These are phyloP conservation scores for Metschnikowia cubensis DNA, from an alignment of 805 yeast genomes.

Conservation along the genomic window DNA sequence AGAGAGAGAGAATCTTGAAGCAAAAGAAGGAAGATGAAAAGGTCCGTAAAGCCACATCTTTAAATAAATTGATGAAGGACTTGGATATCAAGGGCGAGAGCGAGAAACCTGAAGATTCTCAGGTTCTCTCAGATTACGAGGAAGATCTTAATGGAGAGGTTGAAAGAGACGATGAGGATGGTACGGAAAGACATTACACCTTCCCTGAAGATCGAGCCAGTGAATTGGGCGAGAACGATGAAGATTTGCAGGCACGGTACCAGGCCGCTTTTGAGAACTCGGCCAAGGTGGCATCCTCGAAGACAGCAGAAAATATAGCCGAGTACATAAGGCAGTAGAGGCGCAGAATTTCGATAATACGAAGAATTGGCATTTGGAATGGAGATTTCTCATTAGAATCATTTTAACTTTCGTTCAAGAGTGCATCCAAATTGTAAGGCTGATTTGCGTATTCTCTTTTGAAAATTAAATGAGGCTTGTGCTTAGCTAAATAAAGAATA, in stretches of 20 bases:
- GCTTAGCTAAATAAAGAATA: conserved; percentile 65
- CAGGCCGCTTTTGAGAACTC: conserved; percentile 66
- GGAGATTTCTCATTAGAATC: background rate
- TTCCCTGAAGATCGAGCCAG: conserved; percentile 64
- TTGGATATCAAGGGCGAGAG: conserved; percentile 56
- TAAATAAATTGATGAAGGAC: conserved; percentile 78
- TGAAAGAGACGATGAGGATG: conserved; percentile 43
- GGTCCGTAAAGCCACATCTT: conserved; percentile 63
- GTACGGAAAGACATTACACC: conserved; percentile 57
- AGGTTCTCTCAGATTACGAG: conserved; percentile 49
- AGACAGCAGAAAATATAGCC: conserved; percentile 71
- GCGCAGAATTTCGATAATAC: background rate
- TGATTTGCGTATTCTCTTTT: conserved; percentile 32
- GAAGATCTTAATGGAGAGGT: conserved; percentile 47
- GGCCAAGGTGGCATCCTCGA: conserved; percentile 57
- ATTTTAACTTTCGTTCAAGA: conserved; percentile 4
- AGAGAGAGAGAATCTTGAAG: conserved; percentile 75
- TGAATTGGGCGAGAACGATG: conserved; percentile 49
- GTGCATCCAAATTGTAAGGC: conserved; percentile 30
- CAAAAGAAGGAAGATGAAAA: conserved; percentile 75
- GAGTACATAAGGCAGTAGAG: conserved; percentile 44
- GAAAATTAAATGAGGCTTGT: conserved; percentile 72
- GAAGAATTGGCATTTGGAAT: background rate
- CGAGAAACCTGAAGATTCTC: conserved; percentile 28
- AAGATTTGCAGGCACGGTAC: conserved; percentile 61